Percentiles rank a stretch among this genome's conserved stretches.
Evolutionary conservation across 202 grass and related monocot species (phyloP).

Genomic region (Tripidium arundinaceum): DNA sequence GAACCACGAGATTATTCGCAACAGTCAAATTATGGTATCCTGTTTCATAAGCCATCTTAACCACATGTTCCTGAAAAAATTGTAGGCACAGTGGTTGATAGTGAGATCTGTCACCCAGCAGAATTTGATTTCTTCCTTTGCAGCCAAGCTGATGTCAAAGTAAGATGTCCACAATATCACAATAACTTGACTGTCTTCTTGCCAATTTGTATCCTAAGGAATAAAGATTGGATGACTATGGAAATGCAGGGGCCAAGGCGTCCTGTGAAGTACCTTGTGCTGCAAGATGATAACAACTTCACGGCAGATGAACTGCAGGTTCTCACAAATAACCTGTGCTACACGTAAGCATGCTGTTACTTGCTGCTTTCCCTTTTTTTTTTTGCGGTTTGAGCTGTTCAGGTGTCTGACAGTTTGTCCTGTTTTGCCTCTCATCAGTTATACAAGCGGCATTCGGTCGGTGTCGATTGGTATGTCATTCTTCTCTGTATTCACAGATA

Average conservation of each 20-base stretch:
- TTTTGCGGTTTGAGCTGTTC: not conserved
- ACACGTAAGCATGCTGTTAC: slow-evolving; percentile 48
- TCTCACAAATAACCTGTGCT: slow-evolving; percentile 67
- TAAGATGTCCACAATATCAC: not conserved
- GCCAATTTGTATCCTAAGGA: not conserved
- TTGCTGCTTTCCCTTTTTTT: not conserved
- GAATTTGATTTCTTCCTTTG: slow-evolving; percentile 71
- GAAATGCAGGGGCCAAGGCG: too few relatives aligned
- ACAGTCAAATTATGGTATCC: not conserved
- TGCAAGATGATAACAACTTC: slow-evolving; percentile 64
- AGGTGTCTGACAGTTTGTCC: not conserved
- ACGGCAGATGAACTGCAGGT: slow-evolving; percentile 53
- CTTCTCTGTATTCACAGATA: not conserved
- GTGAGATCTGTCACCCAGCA: slow-evolving; percentile 60
- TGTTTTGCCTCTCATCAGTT: slow-evolving; percentile 29
- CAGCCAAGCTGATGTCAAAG: slow-evolving; percentile 58
- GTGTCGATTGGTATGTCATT: slow-evolving; percentile 53
- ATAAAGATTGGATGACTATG: slow-evolving; percentile 4
- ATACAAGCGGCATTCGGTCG: slow-evolving; percentile 59
- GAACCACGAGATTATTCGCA: not conserved
- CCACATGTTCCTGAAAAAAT: slow-evolving; percentile 11
- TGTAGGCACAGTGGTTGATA: slow-evolving; percentile 65
- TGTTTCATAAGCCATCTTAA: not conserved
- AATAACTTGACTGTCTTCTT: not conserved
- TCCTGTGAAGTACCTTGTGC: slow-evolving; percentile 56